These are phyloP conservation scores for Aspergillaceae sp. DNA, from an alignment of 2,329 filamentous ascomycete genomes.

Conservation along the genomic window DNA sequence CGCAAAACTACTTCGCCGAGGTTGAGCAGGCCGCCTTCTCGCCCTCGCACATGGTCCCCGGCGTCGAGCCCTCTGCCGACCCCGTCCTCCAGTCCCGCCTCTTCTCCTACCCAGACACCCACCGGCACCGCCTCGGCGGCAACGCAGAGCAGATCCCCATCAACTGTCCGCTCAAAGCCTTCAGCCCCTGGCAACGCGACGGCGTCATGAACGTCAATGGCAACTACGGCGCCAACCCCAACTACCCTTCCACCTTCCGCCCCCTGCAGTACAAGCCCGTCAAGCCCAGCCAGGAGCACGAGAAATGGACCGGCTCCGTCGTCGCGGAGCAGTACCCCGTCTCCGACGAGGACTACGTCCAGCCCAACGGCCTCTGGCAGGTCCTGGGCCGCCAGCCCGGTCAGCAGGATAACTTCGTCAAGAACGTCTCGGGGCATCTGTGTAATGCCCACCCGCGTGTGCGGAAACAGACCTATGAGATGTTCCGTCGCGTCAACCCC, in stretches of 20 bases:
- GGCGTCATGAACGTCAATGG: constrained; percentile 59
- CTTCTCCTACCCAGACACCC: constrained; percentile 63
- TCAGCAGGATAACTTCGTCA: constrained; percentile 54
- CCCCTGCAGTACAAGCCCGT: constrained; percentile 30
- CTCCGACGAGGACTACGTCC: constrained; percentile 38
- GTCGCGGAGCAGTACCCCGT: constrained; percentile 34
- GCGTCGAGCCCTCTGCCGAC: constrained; percentile 61
- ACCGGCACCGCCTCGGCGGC: constrained; percentile 53
- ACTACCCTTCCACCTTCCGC: constrained; percentile 42
- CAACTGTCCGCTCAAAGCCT: constrained; percentile 47
- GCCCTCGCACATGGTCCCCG: constrained; percentile 58
- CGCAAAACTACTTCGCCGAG: constrained; percentile 60
- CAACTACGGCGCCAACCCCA: constrained; percentile 54
- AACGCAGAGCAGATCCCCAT: constrained; percentile 60
- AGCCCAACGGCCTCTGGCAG: constrained; percentile 37
- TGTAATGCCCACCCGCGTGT: constrained; percentile 46
- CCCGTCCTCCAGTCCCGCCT: constrained; percentile 61
- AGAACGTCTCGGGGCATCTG: constrained; percentile 52
- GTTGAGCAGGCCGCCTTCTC: constrained; percentile 65
- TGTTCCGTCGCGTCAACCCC: constrained; percentile 51
- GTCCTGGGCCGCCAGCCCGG: constrained; percentile 38
- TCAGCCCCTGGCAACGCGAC: constrained; percentile 62
- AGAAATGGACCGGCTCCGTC: constrained; percentile 36
- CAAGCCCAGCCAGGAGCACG: constrained; percentile 36
- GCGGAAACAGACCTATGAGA: constrained; percentile 51